Evolutionary conservation across 345 rosid genomes (phyloP).

Genomic region (Xanthoceras sorbifolium): DNA sequence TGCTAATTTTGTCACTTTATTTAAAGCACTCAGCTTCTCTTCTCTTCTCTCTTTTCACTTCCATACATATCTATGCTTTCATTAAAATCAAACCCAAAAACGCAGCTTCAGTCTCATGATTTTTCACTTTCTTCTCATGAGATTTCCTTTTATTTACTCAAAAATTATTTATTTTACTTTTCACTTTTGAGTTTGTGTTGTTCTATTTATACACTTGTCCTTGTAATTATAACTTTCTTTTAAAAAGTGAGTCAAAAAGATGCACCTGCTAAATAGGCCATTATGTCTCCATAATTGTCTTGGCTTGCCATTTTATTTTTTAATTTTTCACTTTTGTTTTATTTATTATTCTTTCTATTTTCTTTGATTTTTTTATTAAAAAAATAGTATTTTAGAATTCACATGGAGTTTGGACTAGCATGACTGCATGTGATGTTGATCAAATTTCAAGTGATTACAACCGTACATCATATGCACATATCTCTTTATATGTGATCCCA

Average conservation of each 20-base stretch:
- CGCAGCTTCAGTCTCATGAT: not conserved
- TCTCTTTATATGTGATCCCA: not conserved
- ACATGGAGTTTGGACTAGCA: not conserved
- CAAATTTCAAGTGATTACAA: not conserved
- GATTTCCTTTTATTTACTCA: not conserved
- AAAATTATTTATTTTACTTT: not conserved
- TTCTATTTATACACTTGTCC: not conserved
- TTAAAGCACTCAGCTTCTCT: not conserved
- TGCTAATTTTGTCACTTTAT: not conserved
- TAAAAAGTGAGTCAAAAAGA: not conserved
- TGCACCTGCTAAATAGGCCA: not conserved
- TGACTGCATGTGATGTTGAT: not conserved
- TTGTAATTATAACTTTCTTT: not conserved
- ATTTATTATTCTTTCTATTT: not conserved
- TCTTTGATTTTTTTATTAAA: not conserved
- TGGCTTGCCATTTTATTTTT: not conserved
- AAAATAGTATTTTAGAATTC: not conserved
- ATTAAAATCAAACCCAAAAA: not conserved
- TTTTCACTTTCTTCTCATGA: not conserved
- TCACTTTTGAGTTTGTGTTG: slow-evolving; percentile 3
- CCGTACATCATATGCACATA: not conserved
- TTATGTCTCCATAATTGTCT: slow-evolving; percentile 17
- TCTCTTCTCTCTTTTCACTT: not conserved
- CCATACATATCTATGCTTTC: not conserved
- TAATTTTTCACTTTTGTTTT: not conserved